Base-by-base conservation (phyloP, 2,329 filamentous ascomycete species). In the Aspergillus phoenicis region DNA sequence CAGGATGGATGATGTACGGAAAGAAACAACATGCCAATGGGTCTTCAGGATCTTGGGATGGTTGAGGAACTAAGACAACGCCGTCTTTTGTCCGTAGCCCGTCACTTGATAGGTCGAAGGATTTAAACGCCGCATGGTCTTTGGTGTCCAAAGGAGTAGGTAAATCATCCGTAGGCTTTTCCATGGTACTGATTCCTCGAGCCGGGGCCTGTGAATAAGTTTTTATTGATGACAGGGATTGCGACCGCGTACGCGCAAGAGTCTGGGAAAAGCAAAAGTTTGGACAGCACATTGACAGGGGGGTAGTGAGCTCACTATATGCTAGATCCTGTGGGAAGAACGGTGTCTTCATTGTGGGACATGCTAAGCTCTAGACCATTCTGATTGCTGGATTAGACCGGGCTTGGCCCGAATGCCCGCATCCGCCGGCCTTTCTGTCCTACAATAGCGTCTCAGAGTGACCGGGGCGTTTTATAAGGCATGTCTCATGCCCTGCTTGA, bases 41-140 rank as follows among this genome's bases (percentile, higher is more conserved):
- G 38, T 54, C 52, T 41, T 54, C 52, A 28, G 52, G 22, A 28
- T 43, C 52, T 15, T 43, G 52, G 8, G 52, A 54, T 24, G 52
- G 52, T 30, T 54, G 52, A 22, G 52, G 52, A 11, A 54, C 26
- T 11, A 54, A 22, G 17, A 54, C 11, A 6, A 54, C 15, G 5
- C 52, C 52, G 15, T 41, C 38, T 8, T n/a, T 36, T 22, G 24
- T 54, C 6, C 41, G 33, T 4, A n/a, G 36, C 4, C 22, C n/a
- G 26, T 10, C 15, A 10, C 38, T 8, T 26, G 36, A 6, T 1
- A 13, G 4, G 2, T 7, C 20, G 1, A 54, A 5, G 8, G n/a
- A 17, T 4, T 17, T 33, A 2, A 17, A 5, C 17, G 36, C 36
- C 7, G 26, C 15, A 4, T 54, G 36, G 10, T 15, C 8, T 20